Percentiles rank a stretch among this genome's conserved stretches.
Conservation (phyloP, 495 filamentous ascomycete genomes). For the Aspergillus diversus region DNA sequence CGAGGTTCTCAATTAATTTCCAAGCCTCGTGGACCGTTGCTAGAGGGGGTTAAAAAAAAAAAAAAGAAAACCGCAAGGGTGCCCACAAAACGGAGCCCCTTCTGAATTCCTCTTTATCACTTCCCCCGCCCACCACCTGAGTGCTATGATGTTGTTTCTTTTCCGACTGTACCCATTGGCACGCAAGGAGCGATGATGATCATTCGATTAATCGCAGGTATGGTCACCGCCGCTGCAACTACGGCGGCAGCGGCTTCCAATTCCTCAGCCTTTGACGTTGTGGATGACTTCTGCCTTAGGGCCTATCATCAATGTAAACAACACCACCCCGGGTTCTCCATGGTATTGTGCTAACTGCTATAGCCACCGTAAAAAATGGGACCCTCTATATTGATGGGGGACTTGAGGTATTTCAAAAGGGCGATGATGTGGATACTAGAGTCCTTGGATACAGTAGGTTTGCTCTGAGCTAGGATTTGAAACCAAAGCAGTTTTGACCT, state of each 20-base stretch:
- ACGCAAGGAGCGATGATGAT: neutral
- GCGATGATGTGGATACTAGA: slow-evolving; percentile 20
- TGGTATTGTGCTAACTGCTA: slow-evolving; percentile 16
- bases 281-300: slow-evolving; percentile 36
- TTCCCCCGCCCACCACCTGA: neutral
- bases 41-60: neutral
- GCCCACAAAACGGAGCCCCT: neutral
- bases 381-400: slow-evolving; percentile 45
- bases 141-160: neutral
- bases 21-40: neutral
- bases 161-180: neutral
- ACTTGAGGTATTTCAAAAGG: slow-evolving; percentile 33
- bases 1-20: neutral
- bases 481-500: slow-evolving; percentile 5
- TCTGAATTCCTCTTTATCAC: neutral
- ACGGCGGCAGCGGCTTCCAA: neutral
- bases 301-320: slow-evolving; percentile 39
- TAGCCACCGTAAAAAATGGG: slow-evolving; percentile 41
- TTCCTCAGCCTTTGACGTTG: neutral
- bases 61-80: neutral
- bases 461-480: neutral
- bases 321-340: neutral
- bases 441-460: slow-evolving; percentile 29
- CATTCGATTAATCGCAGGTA: neutral
- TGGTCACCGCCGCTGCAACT: neutral